Percentiles rank a stretch among this genome's conserved stretches.
Evolutionary conservation across 2,329 filamentous ascomycete genomes (phyloP).

Genomic region (Alternaria angustiovoidea): DNA sequence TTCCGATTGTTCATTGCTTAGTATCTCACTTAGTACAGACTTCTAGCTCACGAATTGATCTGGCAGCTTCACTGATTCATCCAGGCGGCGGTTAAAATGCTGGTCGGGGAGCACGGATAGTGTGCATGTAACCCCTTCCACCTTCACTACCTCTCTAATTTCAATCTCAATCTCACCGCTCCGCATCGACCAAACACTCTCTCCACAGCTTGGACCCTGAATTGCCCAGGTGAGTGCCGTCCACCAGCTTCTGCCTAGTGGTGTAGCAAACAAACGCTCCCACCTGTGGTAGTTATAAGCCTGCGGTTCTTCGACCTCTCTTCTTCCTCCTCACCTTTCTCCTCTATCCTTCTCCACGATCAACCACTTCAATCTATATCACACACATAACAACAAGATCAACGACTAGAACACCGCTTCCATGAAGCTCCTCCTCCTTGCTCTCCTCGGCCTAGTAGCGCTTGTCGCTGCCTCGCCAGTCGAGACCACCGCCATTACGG

Average conservation of each 20-base stretch:
- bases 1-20: not conserved
- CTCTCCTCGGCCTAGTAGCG: slow-evolving; percentile 11
- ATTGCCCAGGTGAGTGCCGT: not conserved
- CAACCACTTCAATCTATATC: not conserved
- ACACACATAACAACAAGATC: not conserved
- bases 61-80: not conserved
- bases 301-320: not conserved
- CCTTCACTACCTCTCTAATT: not conserved
- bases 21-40: not conserved
- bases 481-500: not conserved
- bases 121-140: slow-evolving; percentile 3
- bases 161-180: not conserved
- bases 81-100: not conserved
- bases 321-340: not conserved
- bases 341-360: not conserved
- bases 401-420: not conserved
- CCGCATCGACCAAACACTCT: not conserved
- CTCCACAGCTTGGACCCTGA: slow-evolving; percentile 3
- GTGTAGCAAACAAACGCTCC: not conserved
- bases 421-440: slow-evolving; percentile 16
- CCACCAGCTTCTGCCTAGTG: not conserved
- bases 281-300: not conserved
- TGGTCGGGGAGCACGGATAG: not conserved
- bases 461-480: slow-evolving; percentile 5
- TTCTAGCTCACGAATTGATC: not conserved